Evolutionary conservation across 805 yeast species (phyloP).

Genomic region (Candida vartiovaarae): DNA sequence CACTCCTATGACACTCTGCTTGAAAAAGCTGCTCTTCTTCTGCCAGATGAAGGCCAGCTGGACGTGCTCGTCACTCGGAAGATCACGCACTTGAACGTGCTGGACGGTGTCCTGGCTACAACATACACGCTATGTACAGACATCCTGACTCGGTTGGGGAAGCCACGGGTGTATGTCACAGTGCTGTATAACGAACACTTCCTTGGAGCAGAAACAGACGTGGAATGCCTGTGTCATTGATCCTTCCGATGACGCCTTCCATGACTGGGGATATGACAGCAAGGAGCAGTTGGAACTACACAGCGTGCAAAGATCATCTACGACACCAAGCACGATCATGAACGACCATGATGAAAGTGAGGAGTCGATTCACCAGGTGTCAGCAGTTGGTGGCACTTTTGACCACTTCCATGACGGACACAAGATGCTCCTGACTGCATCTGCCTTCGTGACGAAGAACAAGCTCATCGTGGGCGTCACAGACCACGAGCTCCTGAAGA

Average conservation of each 20-base stretch:
- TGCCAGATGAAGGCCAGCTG: conserved; percentile 12
- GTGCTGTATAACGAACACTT: conserved; percentile 23
- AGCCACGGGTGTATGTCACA: conserved; percentile 7
- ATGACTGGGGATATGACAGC: conserved; percentile 6
- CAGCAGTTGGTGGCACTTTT: conserved; percentile 92
- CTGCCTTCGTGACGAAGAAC: conserved; percentile 51
- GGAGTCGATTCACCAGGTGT: conserved; percentile 26
- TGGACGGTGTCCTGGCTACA: conserved; percentile 20
- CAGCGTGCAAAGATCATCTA: conserved; percentile 6
- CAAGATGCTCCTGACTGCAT: conserved; percentile 68
- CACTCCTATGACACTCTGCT: conserved; percentile 17
- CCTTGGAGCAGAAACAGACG: conserved; percentile 5
- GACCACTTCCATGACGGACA: conserved; percentile 97
- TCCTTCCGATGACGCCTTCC: conserved; percentile 9
- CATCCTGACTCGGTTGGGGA: conserved; percentile 2
- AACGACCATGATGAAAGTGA: conserved; percentile 16
- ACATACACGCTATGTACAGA: conserved; percentile 17
- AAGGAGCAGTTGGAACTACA: conserved; percentile 6
- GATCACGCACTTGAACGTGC: conserved; percentile 14
- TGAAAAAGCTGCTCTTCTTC: conserved; percentile 9
- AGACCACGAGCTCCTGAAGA: conserved; percentile 60
- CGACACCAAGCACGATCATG: background rate
- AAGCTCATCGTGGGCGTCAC: conserved; percentile 78
- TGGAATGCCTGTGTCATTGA: conserved; percentile 19
- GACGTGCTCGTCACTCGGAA: conserved; percentile 15